Percentiles rank a stretch among this genome's conserved stretches.
phyloP scores from a whole-genome alignment of 2,329 filamentous ascomycete species.

The Scedosporium minutisporum region DNA sequence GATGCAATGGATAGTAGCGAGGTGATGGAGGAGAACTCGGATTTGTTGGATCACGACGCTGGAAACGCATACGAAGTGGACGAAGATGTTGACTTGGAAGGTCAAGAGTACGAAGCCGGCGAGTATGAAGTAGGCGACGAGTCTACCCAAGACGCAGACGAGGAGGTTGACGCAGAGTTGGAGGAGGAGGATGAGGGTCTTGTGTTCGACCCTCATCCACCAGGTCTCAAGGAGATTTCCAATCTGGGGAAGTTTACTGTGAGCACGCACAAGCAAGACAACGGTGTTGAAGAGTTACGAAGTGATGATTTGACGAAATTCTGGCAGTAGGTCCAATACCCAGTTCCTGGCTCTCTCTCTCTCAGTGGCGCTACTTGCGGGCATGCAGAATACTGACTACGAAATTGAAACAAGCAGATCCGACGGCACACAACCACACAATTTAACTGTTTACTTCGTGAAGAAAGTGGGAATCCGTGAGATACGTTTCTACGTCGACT shows the following conservation, averaged over 20 bases:
- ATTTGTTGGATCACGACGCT: slow-evolving; percentile 20
- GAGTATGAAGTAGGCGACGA: slow-evolving; percentile 17
- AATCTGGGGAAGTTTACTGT: slow-evolving; percentile 78
- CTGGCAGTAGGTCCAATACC: slow-evolving; percentile 56
- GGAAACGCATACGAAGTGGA: slow-evolving; percentile 15
- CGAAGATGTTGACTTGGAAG: slow-evolving; percentile 13
- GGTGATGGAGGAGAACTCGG: slow-evolving; percentile 17
- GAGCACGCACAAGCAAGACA: slow-evolving; percentile 71
- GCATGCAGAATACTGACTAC: neutral
- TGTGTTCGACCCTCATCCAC: slow-evolving; percentile 41
- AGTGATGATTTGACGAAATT: slow-evolving; percentile 63
- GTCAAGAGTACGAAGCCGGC: slow-evolving; percentile 13
- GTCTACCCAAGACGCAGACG: slow-evolving; percentile 18
- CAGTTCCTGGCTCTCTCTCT: no score
- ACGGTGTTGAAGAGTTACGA: slow-evolving; percentile 66
- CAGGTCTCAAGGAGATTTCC: slow-evolving; percentile 70
- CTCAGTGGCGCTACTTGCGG: no score
- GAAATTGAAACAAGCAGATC: slow-evolving; percentile 39
- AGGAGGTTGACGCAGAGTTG: slow-evolving; percentile 21
- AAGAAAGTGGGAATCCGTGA: slow-evolving; percentile 70
- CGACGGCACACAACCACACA: slow-evolving; percentile 75
- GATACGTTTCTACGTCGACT: slow-evolving; percentile 81
- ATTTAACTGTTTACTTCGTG: slow-evolving; percentile 76
- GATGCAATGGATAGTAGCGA: slow-evolving; percentile 9
- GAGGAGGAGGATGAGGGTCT: slow-evolving; percentile 25